phyloP scores from a whole-genome alignment of 73 alveolate genomes.

The Paramecium pentaurelia region DNA sequence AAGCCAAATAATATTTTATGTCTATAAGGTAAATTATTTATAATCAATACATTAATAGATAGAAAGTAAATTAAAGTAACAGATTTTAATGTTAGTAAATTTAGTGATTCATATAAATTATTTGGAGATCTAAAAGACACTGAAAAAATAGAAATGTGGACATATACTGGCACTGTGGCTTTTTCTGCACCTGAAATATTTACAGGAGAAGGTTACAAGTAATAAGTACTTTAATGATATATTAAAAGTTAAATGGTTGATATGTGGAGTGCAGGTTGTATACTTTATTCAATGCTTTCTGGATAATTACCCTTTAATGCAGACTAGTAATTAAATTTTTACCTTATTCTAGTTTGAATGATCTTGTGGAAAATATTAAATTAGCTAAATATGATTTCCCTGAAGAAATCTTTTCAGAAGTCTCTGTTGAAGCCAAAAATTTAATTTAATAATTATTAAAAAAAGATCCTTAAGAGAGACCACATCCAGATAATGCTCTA shows the following conservation, averaged over 20 bases:
- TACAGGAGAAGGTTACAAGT: constrained; percentile 54
- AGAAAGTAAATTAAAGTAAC: constrained; percentile 46
- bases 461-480: not conserved
- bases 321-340: constrained; percentile 8
- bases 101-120: constrained; percentile 45
- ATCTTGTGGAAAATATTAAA: constrained; percentile 3
- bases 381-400: constrained; percentile 25
- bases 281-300: constrained; percentile 40
- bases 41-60: not conserved
- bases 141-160: constrained; percentile 59
- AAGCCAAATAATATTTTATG: constrained; percentile 55
- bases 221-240: not conserved
- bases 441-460: not conserved
- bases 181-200: constrained; percentile 61
- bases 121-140: constrained; percentile 15
- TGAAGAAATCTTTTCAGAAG: not conserved
- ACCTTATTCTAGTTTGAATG: not conserved
- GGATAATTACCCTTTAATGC: constrained; percentile 54
- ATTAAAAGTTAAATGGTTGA: constrained; percentile 57
- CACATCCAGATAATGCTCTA: not conserved
- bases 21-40: not conserved
- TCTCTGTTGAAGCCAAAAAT: not conserved
- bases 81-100: constrained; percentile 57
- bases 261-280: constrained; percentile 65
- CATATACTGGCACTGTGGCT: constrained; percentile 58